Evolutionary conservation across 2,329 filamentous ascomycete genomes (phyloP).

Genomic region (Calonectria naviculata): DNA sequence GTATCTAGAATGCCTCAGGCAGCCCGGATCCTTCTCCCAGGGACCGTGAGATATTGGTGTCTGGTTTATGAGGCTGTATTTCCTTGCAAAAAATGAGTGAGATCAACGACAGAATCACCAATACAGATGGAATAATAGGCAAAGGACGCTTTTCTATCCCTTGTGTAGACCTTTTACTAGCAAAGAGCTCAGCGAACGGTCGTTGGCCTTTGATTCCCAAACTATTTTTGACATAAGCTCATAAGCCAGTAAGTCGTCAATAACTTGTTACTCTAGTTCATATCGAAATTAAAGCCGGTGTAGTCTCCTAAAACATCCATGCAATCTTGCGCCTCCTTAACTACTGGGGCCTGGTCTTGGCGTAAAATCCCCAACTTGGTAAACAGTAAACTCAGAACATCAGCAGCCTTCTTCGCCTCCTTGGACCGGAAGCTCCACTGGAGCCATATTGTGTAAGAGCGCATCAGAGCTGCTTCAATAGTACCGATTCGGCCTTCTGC

Average conservation of each 20-base stretch:
- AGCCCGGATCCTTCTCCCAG: background rate
- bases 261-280: background rate
- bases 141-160: too few species aligned
- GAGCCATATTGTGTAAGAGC: slow-evolving; percentile 10
- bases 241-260: background rate
- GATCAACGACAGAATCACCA: too few species aligned
- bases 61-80: too few species aligned
- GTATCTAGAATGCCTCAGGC: background rate
- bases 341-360: background rate
- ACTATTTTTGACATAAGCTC: too few species aligned
- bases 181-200: too few species aligned
- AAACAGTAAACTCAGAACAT: slow-evolving; percentile 8
- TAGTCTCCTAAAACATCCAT: background rate
- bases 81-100: too few species aligned
- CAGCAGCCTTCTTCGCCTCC: slow-evolving; percentile 12
- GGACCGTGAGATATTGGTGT: background rate
- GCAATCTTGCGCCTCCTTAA: background rate
- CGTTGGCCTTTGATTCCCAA: background rate
- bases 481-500: background rate
- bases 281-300: background rate
- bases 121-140: too few species aligned
- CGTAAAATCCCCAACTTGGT: background rate
- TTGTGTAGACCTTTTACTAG: too few species aligned
- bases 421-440: slow-evolving; percentile 3
- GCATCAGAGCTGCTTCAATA: background rate